Evolutionary conservation across 371 early-diverging fungal species (phyloP).

Genomic region (Mortierella sp.): DNA sequence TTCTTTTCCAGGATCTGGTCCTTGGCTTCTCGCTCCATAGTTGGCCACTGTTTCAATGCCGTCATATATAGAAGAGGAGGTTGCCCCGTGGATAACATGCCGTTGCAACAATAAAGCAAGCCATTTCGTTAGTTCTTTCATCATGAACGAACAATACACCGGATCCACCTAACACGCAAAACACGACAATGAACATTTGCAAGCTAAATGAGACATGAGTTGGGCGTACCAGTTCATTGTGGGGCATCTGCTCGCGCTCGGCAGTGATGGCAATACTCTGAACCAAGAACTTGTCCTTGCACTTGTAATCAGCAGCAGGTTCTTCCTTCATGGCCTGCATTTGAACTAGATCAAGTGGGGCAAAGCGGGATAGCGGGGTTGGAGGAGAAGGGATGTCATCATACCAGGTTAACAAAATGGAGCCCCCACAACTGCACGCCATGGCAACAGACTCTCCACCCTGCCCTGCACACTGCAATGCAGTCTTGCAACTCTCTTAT

Average conservation of each 20-base stretch:
- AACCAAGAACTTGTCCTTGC: slow-evolving; percentile 95
- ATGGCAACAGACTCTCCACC: too few species aligned
- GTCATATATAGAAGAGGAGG: slow-evolving; percentile 12
- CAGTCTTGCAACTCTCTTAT: too few species aligned
- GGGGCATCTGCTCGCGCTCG: slow-evolving; percentile 54
- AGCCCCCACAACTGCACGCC: too few species aligned
- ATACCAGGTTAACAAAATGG: too few species aligned
- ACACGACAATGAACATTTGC: neutral
- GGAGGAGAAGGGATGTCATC: too few species aligned
- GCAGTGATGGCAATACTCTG: slow-evolving; percentile 83
- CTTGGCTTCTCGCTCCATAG: slow-evolving; percentile 61
- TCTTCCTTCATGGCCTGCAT: slow-evolving; percentile 92
- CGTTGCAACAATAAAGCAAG: neutral
- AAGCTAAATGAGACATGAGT: too few species aligned
- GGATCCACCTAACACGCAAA: neutral
- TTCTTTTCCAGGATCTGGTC: slow-evolving; percentile 70
- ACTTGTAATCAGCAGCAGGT: slow-evolving; percentile 80
- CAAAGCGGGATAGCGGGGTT: too few species aligned
- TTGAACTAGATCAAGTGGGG: slow-evolving; percentile 65
- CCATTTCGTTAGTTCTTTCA: too few species aligned
- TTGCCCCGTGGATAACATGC: too few species aligned
- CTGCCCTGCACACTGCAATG: too few species aligned
- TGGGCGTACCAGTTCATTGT: slow-evolving; percentile 60
- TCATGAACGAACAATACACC: too few species aligned
- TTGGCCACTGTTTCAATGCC: slow-evolving; percentile 63